A percentile compares a stretch with the other conserved stretches of the same genome.
phyloP scores from a whole-genome alignment of 1,139 yeast genomes.

The Tardiomyces blankii region DNA sequence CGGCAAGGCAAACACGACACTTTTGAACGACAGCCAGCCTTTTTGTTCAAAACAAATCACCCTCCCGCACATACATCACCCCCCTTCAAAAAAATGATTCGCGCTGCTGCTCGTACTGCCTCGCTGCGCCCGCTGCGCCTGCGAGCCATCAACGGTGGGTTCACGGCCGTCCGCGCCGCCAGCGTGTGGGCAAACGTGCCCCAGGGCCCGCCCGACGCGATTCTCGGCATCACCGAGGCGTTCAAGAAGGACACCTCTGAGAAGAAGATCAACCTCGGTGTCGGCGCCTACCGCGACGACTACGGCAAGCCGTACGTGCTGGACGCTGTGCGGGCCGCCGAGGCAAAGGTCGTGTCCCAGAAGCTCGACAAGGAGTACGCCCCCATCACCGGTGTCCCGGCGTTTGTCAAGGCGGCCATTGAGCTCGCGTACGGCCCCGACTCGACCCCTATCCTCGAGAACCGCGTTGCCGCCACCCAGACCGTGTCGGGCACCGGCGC shows the following conservation, averaged over 20 bases:
- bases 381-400: constrained; percentile 68
- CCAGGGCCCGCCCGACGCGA: constrained; percentile 59
- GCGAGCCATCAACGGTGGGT: not conserved
- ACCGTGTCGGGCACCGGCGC: constrained; percentile 71
- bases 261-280: constrained; percentile 80
- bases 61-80: too few relatives aligned
- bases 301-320: constrained; percentile 89
- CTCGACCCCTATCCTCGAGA: constrained; percentile 30
- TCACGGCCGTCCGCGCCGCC: constrained; percentile 3
- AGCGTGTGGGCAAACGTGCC: constrained; percentile 29
- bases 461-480: constrained; percentile 49
- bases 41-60: too few relatives aligned
- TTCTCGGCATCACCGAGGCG: constrained; percentile 54
- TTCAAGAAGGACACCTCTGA: constrained; percentile 31
- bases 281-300: constrained; percentile 94
- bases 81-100: too few relatives aligned
- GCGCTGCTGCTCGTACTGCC: not conserved
- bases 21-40: too few relatives aligned
- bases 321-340: constrained; percentile 67
- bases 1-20: too few relatives aligned
- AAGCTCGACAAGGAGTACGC: constrained; percentile 84
- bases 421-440: constrained; percentile 39
- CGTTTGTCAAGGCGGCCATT: constrained; percentile 73
- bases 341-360: constrained; percentile 19
- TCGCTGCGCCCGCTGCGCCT: not conserved